Evolutionary conservation across 1,284 basidiomycete species (phyloP).

Genomic region (Tilletia indica): DNA sequence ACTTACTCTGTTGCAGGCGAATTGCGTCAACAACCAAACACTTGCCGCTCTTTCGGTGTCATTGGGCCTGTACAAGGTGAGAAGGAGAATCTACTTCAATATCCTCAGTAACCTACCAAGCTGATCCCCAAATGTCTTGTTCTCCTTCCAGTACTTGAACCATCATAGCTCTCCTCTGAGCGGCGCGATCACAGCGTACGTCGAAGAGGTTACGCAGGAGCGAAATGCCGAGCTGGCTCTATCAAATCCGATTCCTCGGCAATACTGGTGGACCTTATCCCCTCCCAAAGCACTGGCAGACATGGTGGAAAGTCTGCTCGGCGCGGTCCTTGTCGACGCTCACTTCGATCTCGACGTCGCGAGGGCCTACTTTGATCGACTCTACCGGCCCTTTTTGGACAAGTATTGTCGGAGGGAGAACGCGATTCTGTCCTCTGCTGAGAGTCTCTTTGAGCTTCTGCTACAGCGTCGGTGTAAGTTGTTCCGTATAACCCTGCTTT

Average conservation of each 20-base stretch:
- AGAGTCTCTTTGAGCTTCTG: background rate
- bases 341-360: conserved; percentile 25
- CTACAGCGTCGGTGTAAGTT: conserved; percentile 1
- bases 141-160: background rate
- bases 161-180: background rate
- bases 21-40: conserved; percentile 10
- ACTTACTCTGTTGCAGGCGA: background rate
- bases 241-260: background rate
- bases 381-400: conserved; percentile 31
- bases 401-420: conserved; percentile 21
- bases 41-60: background rate
- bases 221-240: background rate
- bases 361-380: conserved; percentile 23
- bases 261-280: conserved; percentile 28
- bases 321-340: conserved; percentile 36
- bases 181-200: conserved; percentile 15
- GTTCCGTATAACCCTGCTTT: no score
- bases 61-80: background rate
- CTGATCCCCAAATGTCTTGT: background rate
- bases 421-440: conserved; percentile 7
- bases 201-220: background rate
- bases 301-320: conserved; percentile 36
- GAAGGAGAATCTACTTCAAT: background rate
- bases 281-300: conserved; percentile 32
- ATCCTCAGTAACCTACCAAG: background rate